Percentiles rank a stretch among this genome's conserved stretches.
phyloP scores from a whole-genome alignment of 176 grass and related monocot species.

The Bolboschoenus planiculmis region DNA sequence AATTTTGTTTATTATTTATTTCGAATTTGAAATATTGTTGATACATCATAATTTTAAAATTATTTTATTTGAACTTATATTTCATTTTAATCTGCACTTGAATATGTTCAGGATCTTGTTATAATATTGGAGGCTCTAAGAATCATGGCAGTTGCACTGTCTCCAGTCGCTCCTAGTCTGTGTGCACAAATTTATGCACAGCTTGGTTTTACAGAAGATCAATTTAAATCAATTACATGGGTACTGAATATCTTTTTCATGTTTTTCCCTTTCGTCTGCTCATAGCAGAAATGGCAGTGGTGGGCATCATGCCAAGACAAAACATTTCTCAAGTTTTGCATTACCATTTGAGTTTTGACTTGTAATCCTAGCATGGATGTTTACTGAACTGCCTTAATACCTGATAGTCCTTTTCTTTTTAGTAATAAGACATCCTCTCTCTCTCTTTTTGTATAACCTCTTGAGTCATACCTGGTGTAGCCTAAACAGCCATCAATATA shows the following conservation, averaged over 20 bases:
- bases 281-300: neutral
- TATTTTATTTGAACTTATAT: neutral
- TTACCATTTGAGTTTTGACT: neutral
- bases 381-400: neutral
- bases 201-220: slow-evolving; percentile 76
- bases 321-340: neutral
- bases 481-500: neutral
- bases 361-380: neutral
- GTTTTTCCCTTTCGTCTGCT: neutral
- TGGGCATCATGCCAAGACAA: neutral
- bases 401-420: neutral
- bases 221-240: slow-evolving; percentile 63
- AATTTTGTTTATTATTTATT: neutral
- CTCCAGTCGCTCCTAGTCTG: slow-evolving; percentile 79
- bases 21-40: slow-evolving; percentile 5
- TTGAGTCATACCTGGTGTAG: neutral
- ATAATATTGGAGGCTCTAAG: slow-evolving; percentile 88
- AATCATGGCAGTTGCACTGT: slow-evolving; percentile 78
- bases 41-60: neutral
- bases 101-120: slow-evolving; percentile 75
- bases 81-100: slow-evolving; percentile 2
- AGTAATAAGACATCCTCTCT: neutral
- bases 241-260: slow-evolving; percentile 36
- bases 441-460: neutral
- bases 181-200: slow-evolving; percentile 70